phyloP scores from a whole-genome alignment of 495 filamentous ascomycete genomes.

The Lasiosphaeris hirsuta region DNA sequence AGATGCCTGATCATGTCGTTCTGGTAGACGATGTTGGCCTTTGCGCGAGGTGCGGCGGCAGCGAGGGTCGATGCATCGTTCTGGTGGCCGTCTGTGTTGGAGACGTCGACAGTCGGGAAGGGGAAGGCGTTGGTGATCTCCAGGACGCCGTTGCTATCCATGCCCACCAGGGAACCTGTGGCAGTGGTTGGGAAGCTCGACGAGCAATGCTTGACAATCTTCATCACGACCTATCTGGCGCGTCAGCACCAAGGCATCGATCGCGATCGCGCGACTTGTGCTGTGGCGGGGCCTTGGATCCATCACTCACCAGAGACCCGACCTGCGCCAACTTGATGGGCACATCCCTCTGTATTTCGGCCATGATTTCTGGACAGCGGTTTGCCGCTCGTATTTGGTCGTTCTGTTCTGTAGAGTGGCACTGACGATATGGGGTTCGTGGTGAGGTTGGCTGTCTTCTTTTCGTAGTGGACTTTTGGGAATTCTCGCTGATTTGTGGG shows the following conservation, averaged over 20 bases:
- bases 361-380: slow-evolving; percentile 30
- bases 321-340: slow-evolving; percentile 78
- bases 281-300: slow-evolving; percentile 19
- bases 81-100: slow-evolving; percentile 71
- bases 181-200: slow-evolving; percentile 83
- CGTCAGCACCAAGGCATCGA: slow-evolving; percentile 14
- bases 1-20: slow-evolving; percentile 96
- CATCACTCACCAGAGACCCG: slow-evolving; percentile 65
- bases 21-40: slow-evolving; percentile 85
- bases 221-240: slow-evolving; percentile 76
- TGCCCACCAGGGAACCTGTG: slow-evolving; percentile 86
- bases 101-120: slow-evolving; percentile 80
- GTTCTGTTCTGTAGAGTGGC: not conserved
- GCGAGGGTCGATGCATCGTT: slow-evolving; percentile 75
- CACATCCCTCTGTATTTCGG: slow-evolving; percentile 52
- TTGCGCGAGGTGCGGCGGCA: slow-evolving; percentile 84
- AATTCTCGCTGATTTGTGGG: slow-evolving; percentile 38
- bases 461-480: slow-evolving; percentile 14
- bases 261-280: slow-evolving; percentile 11
- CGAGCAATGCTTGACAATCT: slow-evolving; percentile 90
- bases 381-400: slow-evolving; percentile 8
- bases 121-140: slow-evolving; percentile 94
- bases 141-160: slow-evolving; percentile 80
- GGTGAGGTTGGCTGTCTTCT: slow-evolving; percentile 13
- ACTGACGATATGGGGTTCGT: slow-evolving; percentile 6